Conservation (phyloP, 2,329 filamentous ascomycete genomes). For the Alternaria burnsii region DNA sequence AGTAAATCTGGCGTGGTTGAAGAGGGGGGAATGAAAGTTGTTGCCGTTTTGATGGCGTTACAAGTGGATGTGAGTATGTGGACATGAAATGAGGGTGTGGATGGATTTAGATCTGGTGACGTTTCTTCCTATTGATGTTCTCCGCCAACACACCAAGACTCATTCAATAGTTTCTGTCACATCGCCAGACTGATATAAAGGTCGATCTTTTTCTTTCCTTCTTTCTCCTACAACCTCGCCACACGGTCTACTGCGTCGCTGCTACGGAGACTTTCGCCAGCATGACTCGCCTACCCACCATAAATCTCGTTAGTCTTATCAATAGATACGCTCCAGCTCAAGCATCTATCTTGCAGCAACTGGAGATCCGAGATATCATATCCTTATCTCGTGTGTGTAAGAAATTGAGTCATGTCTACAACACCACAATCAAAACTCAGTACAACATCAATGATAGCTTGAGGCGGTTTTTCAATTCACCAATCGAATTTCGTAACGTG, state of each 20-base stretch:
- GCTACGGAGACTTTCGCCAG: neutral
- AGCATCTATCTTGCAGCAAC: neutral
- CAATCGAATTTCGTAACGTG: neutral
- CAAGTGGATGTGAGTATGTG: neutral
- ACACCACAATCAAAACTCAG: neutral
- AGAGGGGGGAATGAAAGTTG: constrained; percentile 11
- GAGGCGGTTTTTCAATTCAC: neutral
- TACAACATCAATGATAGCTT: neutral
- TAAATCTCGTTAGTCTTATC: neutral
- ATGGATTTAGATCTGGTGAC: neutral
- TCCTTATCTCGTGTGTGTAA: neutral
- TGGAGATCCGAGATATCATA: neutral
- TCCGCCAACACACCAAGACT: neutral
- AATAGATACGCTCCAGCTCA: neutral
- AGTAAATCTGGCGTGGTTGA: constrained; percentile 68
- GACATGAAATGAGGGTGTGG: neutral
- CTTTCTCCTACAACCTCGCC: neutral
- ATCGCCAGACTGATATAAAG: neutral
- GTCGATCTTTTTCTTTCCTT: neutral
- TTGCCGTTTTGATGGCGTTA: neutral
- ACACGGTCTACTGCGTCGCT: neutral
- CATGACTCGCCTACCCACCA: neutral
- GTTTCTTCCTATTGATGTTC: neutral
- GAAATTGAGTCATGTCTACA: neutral
- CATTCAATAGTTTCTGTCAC: neutral